Evolutionary conservation across 1,284 basidiomycete species (phyloP).

Genomic region (Melampsora americana): DNA sequence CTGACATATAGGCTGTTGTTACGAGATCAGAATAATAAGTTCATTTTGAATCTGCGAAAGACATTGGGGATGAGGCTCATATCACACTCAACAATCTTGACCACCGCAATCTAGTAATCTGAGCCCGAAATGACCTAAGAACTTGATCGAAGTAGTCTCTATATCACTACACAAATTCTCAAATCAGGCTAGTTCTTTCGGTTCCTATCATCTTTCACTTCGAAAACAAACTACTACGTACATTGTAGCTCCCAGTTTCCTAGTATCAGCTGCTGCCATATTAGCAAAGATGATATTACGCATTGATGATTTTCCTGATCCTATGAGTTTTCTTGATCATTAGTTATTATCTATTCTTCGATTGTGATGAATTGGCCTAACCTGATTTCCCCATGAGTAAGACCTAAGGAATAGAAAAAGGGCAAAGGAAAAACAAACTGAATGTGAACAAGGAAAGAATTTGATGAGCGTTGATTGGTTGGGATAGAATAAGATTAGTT

Average conservation of each 20-base stretch:
- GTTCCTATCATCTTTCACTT: background rate
- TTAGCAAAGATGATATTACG: constrained; percentile 82
- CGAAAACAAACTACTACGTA: background rate
- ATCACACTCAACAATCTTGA: constrained; percentile 62
- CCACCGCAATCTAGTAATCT: constrained; percentile 97
- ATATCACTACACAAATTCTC: constrained; percentile 62
- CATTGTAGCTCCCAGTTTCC: constrained; percentile 37
- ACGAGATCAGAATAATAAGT: background rate
- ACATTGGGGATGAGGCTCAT: background rate
- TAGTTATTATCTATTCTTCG: background rate
- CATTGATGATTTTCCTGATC: constrained; percentile 82
- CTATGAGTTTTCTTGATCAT: constrained; percentile 47
- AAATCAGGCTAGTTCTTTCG: background rate
- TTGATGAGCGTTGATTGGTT: too few species aligned
- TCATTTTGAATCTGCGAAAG: background rate
- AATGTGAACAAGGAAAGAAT: background rate
- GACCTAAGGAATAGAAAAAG: constrained; percentile 5
- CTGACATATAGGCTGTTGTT: constrained; percentile 31
- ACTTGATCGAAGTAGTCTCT: constrained; percentile 94
- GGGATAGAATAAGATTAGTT: background rate
- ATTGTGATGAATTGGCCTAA: background rate
- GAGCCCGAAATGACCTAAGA: constrained; percentile 86
- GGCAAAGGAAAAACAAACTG: background rate
- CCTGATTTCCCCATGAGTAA: constrained; percentile 40
- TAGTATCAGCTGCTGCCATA: constrained; percentile 39